A percentile compares a stretch with the other conserved stretches of the same genome.
Evolutionary conservation across 2,329 filamentous ascomycete genomes (phyloP).

Genomic region (Fusarium bulbicola): DNA sequence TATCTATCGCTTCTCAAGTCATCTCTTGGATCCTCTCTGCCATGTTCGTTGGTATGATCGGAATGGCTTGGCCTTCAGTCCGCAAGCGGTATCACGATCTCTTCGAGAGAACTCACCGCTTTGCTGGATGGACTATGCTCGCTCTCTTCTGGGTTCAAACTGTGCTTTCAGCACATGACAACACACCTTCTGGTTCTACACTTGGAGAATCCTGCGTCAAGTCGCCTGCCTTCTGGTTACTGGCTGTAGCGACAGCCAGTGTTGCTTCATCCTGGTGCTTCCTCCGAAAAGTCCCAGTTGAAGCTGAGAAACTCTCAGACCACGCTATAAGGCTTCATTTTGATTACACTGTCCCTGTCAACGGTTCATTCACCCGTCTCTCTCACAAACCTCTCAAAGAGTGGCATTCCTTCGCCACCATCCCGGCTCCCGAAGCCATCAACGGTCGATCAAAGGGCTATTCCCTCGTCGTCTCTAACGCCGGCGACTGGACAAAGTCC

Average conservation of each 20-base stretch:
- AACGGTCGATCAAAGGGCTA: slow-evolving; percentile 56
- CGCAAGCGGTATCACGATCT: slow-evolving; percentile 71
- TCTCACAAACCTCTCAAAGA: slow-evolving; percentile 71
- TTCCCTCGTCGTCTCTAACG: slow-evolving; percentile 75
- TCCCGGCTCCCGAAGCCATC: slow-evolving; percentile 62
- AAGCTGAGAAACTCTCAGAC: slow-evolving; percentile 74
- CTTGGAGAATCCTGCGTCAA: slow-evolving; percentile 51
- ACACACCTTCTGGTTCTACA: slow-evolving; percentile 44
- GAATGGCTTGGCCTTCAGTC: slow-evolving; percentile 70
- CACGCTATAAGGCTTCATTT: slow-evolving; percentile 80
- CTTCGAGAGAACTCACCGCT: slow-evolving; percentile 77
- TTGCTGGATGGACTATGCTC: slow-evolving; percentile 74
- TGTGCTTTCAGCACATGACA: slow-evolving; percentile 60
- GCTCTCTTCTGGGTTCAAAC: slow-evolving; percentile 72
- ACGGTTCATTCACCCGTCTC: slow-evolving; percentile 60
- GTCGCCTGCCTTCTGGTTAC: slow-evolving; percentile 69
- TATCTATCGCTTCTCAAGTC: slow-evolving; percentile 53
- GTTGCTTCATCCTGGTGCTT: slow-evolving; percentile 78
- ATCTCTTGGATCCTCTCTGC: slow-evolving; percentile 68
- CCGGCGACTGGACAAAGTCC: slow-evolving; percentile 78
- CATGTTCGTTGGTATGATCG: slow-evolving; percentile 67
- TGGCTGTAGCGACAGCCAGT: slow-evolving; percentile 69
- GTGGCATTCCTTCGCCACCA: slow-evolving; percentile 80
- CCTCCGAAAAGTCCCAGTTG: slow-evolving; percentile 72
- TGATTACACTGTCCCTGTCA: slow-evolving; percentile 66